Conservation (phyloP, 192 early-diverging fungal species). For the Coemansia sp. region DNA sequence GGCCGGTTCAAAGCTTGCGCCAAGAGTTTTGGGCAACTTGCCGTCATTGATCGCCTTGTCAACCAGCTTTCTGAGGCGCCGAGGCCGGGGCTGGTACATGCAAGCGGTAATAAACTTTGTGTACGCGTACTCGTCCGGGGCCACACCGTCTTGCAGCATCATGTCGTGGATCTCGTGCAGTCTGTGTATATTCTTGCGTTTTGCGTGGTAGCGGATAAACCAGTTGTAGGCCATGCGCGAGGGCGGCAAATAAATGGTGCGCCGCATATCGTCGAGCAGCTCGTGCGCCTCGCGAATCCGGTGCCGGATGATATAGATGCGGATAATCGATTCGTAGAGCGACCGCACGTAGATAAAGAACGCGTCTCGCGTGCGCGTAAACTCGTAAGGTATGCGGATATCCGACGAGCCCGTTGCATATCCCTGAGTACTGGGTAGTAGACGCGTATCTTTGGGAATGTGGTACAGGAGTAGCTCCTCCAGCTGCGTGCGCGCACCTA, state of each 20-base stretch:
- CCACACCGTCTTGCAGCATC: conserved; percentile 44
- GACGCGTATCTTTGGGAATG: conserved; percentile 27
- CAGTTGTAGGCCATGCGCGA: conserved; percentile 24
- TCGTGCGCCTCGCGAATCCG: conserved; percentile 16
- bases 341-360: conserved; percentile 45
- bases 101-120: conserved; percentile 48
- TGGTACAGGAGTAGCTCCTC: conserved; percentile 21
- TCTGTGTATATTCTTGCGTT: conserved; percentile 39
- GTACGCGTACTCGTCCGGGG: conserved; percentile 29
- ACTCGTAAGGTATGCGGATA: conserved; percentile 16
- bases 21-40: neutral
- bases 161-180: conserved; percentile 36
- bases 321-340: conserved; percentile 41
- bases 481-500: conserved; percentile 15
- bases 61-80: conserved; percentile 10
- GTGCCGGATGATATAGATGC: conserved; percentile 18
- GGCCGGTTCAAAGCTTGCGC: neutral
- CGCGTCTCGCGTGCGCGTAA: conserved; percentile 25
- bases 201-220: conserved; percentile 45
- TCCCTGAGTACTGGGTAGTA: conserved; percentile 6
- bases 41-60: neutral
- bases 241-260: conserved; percentile 45
- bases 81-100: conserved; percentile 38
- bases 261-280: conserved; percentile 40
- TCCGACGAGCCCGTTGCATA: neutral